A percentile compares a stretch with the other conserved stretches of the same genome.
These are phyloP conservation scores for Cucurbita argyrosperma DNA, from an alignment of 306 rosid genomes.

Conservation along the genomic window DNA sequence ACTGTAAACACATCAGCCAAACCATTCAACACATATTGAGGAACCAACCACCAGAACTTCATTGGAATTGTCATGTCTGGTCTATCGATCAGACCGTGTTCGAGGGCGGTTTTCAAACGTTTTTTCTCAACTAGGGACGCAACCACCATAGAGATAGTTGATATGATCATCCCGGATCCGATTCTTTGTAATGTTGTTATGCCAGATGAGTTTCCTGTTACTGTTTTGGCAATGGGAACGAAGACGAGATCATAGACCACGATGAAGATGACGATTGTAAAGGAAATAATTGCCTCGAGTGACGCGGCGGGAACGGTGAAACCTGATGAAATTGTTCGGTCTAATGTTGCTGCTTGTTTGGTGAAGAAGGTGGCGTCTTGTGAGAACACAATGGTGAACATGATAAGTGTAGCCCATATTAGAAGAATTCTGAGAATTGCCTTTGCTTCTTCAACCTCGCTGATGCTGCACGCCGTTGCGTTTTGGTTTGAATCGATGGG, in stretches of 20 bases:
- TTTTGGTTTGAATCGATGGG: constrained; percentile 11
- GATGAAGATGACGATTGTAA: constrained; percentile 16
- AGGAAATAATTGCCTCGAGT: constrained; percentile 20
- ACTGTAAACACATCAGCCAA: constrained; percentile 38
- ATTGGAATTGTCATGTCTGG: constrained; percentile 42
- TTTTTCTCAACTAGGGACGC: constrained; percentile 46
- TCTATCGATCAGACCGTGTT: constrained; percentile 30
- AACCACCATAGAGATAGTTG: constrained; percentile 18
- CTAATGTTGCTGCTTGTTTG: constrained; percentile 41
- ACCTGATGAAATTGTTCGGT: constrained; percentile 28
- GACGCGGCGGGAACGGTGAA: constrained; percentile 44
- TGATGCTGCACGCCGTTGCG: constrained; percentile 4
- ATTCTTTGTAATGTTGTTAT: constrained; percentile 57
- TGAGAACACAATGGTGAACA: constrained; percentile 17
- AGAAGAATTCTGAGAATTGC: constrained; percentile 26
- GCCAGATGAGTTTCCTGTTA: constrained; percentile 43
- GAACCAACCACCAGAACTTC: constrained; percentile 68
- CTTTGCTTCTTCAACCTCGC: constrained; percentile 41
- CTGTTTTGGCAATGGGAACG: constrained; percentile 33
- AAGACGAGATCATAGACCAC: constrained; percentile 43
- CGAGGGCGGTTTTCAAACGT: constrained; percentile 37
- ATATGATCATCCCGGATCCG: constrained; percentile 44
- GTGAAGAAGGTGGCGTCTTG: constrained; percentile 34
- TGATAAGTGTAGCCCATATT: constrained; percentile 26
- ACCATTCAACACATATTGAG: constrained; percentile 50